These are phyloP conservation scores for Boletellus sp. DNA, from an alignment of 768 basidiomycete species.

Conservation along the genomic window DNA sequence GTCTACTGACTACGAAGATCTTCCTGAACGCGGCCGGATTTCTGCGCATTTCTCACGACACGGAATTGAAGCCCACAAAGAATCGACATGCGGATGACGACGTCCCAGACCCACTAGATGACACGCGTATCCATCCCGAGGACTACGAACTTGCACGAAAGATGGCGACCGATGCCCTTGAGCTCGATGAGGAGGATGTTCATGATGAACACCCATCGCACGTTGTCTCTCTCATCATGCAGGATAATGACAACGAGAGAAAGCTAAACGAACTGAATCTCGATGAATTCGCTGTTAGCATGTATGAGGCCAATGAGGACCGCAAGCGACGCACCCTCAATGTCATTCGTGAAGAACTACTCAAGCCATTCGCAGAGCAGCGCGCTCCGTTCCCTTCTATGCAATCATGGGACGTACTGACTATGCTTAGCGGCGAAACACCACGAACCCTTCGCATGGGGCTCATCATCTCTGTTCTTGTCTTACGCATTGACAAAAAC, in stretches of 20 bases:
- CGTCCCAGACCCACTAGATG: conserved; percentile 84
- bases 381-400: conserved; percentile 64
- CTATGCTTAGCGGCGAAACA: conserved; percentile 96
- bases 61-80: conserved; percentile 58
- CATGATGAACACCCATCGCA: conserved; percentile 90
- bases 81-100: conserved; percentile 60
- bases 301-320: conserved; percentile 78
- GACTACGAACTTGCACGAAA: conserved; percentile 97
- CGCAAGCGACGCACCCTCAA: conserved; percentile 88
- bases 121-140: conserved; percentile 94
- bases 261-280: conserved; percentile 89
- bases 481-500: conserved; percentile 46
- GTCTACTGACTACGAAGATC: conserved; percentile 78
- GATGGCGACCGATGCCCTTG: conserved; percentile 97
- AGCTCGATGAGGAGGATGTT: conserved; percentile 96
- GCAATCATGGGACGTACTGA: conserved; percentile 75
- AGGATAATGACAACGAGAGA: conserved; percentile 68
- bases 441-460: conserved; percentile 69
- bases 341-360: conserved; percentile 82
- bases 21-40: conserved; percentile 94
- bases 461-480: conserved; percentile 74
- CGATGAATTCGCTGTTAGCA: conserved; percentile 93
- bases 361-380: conserved; percentile 75
- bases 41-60: conserved; percentile 77
- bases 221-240: conserved; percentile 82